Percentiles rank a stretch among this genome's conserved stretches.
Evolutionary conservation across 169 alveolate species (phyloP).

Genomic region (Miamiensis avidus): DNA sequence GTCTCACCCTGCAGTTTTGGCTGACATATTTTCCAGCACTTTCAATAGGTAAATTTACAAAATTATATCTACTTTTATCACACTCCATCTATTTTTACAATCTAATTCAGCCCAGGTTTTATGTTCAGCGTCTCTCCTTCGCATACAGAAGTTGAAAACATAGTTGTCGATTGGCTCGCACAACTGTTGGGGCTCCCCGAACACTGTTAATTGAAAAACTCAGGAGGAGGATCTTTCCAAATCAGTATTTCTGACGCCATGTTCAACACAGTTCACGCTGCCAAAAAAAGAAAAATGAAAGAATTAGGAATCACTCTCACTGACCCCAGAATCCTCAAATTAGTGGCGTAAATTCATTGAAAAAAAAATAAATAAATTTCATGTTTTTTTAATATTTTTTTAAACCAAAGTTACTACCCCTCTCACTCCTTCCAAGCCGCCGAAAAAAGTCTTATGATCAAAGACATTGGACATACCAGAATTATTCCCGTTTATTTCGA

Average conservation of each 20-base stretch:
- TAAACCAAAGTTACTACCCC: conserved; percentile 2
- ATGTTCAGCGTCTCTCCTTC: conserved; percentile 40
- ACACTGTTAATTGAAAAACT: conserved; percentile 24
- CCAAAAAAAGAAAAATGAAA: conserved; percentile 42
- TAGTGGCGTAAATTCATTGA: conserved; percentile 19
- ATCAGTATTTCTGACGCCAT: conserved; percentile 35
- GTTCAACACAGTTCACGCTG: conserved; percentile 31
- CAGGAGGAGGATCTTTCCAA: conserved; percentile 45
- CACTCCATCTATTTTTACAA: no score
- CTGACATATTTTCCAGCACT: conserved; percentile 48
- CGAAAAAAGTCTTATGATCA: conserved; percentile 27
- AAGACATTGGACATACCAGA: conserved; percentile 32
- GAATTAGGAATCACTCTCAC: conserved; percentile 14
- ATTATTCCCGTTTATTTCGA: conserved; percentile 22
- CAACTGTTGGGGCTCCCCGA: conserved; percentile 24
- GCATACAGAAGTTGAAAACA: conserved; percentile 44
- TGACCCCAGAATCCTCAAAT: conserved; percentile 21
- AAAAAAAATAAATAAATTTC: no score
- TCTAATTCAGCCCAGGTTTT: conserved; percentile 33
- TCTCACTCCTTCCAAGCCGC: conserved; percentile 25
- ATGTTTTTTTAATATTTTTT: background rate
- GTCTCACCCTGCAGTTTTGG: conserved; percentile 36
- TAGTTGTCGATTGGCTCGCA: conserved; percentile 45
- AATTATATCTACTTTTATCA: no score
- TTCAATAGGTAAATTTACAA: conserved; percentile 4